Percentiles rank a stretch among this genome's conserved stretches.
These are phyloP conservation scores for Boletus speciosus DNA, from an alignment of 768 basidiomycete species.

Conservation along the genomic window DNA sequence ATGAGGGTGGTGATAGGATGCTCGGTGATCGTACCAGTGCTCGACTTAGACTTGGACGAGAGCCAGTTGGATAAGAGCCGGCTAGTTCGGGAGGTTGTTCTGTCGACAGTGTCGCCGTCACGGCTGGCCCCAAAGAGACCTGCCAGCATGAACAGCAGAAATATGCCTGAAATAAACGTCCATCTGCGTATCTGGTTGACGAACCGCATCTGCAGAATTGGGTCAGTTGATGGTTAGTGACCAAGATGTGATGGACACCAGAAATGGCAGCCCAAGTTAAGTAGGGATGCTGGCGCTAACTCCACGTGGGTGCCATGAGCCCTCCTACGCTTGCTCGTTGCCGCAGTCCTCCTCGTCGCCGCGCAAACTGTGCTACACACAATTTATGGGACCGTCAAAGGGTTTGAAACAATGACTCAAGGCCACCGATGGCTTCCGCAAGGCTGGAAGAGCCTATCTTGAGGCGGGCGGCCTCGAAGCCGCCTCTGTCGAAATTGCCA, in stretches of 20 bases:
- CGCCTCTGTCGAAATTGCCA: slow-evolving; percentile 71
- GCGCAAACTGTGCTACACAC: slow-evolving; percentile 52
- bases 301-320: slow-evolving; percentile 14
- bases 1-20: slow-evolving; percentile 89
- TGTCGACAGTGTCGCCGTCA: slow-evolving; percentile 3
- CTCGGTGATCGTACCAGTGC: slow-evolving; percentile 11
- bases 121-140: slow-evolving; percentile 44
- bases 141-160: slow-evolving; percentile 48
- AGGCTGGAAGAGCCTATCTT: slow-evolving; percentile 46
- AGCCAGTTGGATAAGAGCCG: slow-evolving; percentile 22
- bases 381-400: slow-evolving; percentile 52
- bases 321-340: slow-evolving; percentile 15
- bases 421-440: slow-evolving; percentile 58
- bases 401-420: slow-evolving; percentile 67
- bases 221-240: background rate
- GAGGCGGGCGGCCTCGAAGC: slow-evolving; percentile 57
- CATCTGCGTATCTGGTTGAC: slow-evolving; percentile 30
- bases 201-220: slow-evolving; percentile 13
- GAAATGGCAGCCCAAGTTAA: slow-evolving; percentile 20
- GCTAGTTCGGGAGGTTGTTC: background rate
- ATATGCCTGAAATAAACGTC: slow-evolving; percentile 41
- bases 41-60: slow-evolving; percentile 8
- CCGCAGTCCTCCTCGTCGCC: slow-evolving; percentile 14
- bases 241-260: slow-evolving; percentile 1
- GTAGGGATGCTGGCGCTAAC: slow-evolving; percentile 11